Evolutionary conservation across 805 yeast species (phyloP).

Genomic region (Metschnikowia hibisci): DNA sequence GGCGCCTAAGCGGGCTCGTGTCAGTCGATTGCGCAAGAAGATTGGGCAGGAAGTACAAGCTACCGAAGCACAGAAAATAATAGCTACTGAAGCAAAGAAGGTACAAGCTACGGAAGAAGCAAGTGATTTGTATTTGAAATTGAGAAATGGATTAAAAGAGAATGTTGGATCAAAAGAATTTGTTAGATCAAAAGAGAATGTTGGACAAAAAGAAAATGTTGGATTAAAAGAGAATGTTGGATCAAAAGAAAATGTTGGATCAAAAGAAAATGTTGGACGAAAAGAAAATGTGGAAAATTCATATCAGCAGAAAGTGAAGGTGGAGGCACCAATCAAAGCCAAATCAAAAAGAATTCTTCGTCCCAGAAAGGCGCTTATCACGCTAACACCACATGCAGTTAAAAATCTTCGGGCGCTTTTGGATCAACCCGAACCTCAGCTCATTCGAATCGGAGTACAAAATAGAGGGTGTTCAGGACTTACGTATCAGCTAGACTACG

Average conservation of each 20-base stretch:
- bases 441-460: conserved; percentile 88
- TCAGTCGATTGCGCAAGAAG: conserved; percentile 1
- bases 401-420: conserved; percentile 63
- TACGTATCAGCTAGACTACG: conserved; percentile 88
- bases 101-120: no score
- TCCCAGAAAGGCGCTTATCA: conserved; percentile 87
- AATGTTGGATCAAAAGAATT: no score
- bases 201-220: no score
- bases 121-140: no score
- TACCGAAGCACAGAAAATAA: no score
- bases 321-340: conserved; percentile 6
- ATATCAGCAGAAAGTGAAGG: not conserved
- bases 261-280: not conserved
- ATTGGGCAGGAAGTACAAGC: no score
- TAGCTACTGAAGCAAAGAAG: no score
- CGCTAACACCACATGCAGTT: conserved; percentile 73
- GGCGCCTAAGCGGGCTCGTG: conserved; percentile 2
- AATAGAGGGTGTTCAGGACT: conserved; percentile 97
- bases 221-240: no score
- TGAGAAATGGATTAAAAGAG: no score
- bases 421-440: conserved; percentile 80
- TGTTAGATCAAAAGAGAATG: no score
- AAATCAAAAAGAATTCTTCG: conserved; percentile 58
- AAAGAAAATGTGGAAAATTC: not conserved
- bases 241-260: no score